Base-by-base conservation (phyloP, 78 protist species). In the Planoprotostelium fungivorum region DNA sequence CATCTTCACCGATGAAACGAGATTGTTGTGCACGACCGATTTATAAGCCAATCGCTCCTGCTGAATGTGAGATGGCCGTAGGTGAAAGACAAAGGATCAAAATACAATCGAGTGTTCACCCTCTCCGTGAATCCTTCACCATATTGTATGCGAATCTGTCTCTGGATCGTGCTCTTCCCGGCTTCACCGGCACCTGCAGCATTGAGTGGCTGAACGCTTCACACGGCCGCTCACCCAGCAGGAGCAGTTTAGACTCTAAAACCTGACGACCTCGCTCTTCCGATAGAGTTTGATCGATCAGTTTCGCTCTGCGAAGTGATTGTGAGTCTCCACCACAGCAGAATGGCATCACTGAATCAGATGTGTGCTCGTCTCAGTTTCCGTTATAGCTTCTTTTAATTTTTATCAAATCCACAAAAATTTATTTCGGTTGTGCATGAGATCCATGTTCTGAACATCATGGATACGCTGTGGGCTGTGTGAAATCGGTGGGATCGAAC, bases 171-270 rank as follows among this genome's bases (percentile, higher is more conserved):
- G 84, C 92, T 88, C 85, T 93, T 93, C 29, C 96, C 96, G 35
- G 91, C 84, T 84, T 93, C 96, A 83, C 96, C 96, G 29, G 96
- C 96, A 36, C 96, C 96, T 51, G 73, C 73, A 25, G 31, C 5
- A 16, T 25, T 51, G 5, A 51, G 5, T 16, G 16, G 5, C 31
- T 51, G 16, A 51, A 25, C 16, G 31, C 16, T 51, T 25, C 73
- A 5, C 31, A 25, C 16, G 73, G 73, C 16, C 73, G 16, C 73
- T 16, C 16, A 51, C 73, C 73, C 16, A 51, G 16, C 16, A 51
- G 73, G 16, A 51, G 73, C 5, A 51, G 73, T 51, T 51, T 51
- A 25, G 73, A 5, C 5, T 51, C 73, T 51, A 25, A 16, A 5
- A 51, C 73, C 73, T 51, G 73, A 5, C 16, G 5, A 5, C 31